Conservation (phyloP, 345 rosid species). For the Populus nigra region DNA sequence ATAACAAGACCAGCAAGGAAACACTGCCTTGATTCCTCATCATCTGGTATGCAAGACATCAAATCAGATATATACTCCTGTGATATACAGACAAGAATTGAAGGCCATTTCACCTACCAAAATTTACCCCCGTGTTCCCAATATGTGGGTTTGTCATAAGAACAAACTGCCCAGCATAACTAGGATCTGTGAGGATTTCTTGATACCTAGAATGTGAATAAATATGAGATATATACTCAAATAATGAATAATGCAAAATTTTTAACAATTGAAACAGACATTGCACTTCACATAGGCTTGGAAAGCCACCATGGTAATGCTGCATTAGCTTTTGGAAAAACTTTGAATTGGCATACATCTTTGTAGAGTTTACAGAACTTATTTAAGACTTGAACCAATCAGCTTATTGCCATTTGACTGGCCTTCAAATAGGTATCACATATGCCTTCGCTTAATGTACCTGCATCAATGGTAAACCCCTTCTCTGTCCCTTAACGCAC, state of each 20-base stretch:
- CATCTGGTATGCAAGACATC: slow-evolving; percentile 45
- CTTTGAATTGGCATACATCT: background rate
- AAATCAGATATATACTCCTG: background rate
- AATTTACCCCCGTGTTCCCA: slow-evolving; percentile 95
- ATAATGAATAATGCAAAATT: background rate
- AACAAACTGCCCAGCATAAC: slow-evolving; percentile 96
- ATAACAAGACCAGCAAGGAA: slow-evolving; percentile 91
- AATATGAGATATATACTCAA: background rate
- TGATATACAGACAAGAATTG: background rate
- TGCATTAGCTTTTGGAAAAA: background rate
- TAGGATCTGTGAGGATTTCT: slow-evolving; percentile 96
- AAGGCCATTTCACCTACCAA: slow-evolving; percentile 44
- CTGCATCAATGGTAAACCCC: background rate
- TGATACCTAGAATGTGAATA: slow-evolving; percentile 65
- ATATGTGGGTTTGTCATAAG: slow-evolving; percentile 97
- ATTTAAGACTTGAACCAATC: background rate
- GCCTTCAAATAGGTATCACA: background rate
- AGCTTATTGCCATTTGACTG: background rate
- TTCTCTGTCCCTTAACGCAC: background rate
- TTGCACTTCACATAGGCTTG: background rate
- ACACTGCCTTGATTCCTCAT: slow-evolving; percentile 85
- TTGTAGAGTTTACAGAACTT: background rate
- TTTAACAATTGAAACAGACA: background rate
- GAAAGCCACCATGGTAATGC: background rate
- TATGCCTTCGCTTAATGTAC: background rate